Evolutionary conservation across 2,329 filamentous ascomycete species (phyloP).

Genomic region (Botrytis tulipae): DNA sequence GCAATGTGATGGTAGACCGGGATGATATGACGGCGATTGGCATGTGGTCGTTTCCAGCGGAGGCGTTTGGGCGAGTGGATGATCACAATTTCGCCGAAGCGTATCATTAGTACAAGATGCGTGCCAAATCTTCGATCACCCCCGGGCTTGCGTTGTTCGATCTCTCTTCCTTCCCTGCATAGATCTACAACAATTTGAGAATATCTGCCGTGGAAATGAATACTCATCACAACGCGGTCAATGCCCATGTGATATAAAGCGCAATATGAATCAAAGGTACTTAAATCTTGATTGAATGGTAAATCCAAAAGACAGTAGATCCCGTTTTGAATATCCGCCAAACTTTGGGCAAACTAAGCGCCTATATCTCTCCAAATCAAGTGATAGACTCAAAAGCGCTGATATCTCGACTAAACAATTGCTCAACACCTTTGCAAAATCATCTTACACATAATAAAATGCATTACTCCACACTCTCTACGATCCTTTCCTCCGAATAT

Average conservation of each 20-base stretch:
- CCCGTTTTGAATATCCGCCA: no score
- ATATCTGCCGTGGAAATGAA: background rate
- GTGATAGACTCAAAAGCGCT: background rate
- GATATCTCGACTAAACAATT: background rate
- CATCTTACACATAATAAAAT: background rate
- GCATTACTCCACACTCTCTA: background rate
- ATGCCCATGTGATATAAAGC: background rate
- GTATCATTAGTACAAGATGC: background rate
- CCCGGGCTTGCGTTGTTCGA: background rate
- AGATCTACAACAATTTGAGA: background rate
- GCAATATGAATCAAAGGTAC: background rate
- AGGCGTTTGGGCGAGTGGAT: background rate
- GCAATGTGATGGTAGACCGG: no score
- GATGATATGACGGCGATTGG: constrained; percentile 1
- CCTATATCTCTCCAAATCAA: no score
- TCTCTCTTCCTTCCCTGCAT: background rate
- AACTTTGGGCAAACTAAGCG: no score
- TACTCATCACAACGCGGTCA: background rate
- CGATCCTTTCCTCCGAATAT: background rate
- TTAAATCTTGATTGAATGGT: background rate
- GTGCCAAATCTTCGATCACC: background rate
- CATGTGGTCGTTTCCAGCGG: background rate
- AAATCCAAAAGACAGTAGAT: no score
- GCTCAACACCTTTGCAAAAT: background rate
- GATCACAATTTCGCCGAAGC: background rate